Base-by-base conservation (phyloP, 345 rosid genomes). In the Ceriops zippeliana region DNA sequence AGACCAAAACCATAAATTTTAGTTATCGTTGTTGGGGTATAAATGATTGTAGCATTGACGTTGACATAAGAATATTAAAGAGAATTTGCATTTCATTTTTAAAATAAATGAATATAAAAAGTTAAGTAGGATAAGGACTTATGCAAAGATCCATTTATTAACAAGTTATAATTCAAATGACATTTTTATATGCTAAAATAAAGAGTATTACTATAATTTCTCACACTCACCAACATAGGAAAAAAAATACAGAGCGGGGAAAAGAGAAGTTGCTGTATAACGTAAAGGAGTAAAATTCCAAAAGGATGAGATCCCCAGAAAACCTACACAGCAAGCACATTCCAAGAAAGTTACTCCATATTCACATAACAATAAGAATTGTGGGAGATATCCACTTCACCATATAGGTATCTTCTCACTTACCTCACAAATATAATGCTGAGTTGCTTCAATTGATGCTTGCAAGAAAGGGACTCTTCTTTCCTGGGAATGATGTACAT, bases 191-290 rank as follows among this genome's bases (percentile, higher is more conserved):
- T 37, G 46, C 52, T 34, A 22, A 62, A 22, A 22, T 22, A 22
- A 22, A 22, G 24, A 22, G 24, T 22, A 22, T 22, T 22, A 22
- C 24, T 22, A 22, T 22, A 22, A 22, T 22, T 22, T 22, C 24
- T 22, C 24, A 22, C 24, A 22, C 24, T 22, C 24, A 22, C 24
- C 24, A 22, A 22, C 24, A 22, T 0, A 22, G 24, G 24, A 22
- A 22, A 22, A 47, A n/a, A 42, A 68, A 24, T 47, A 27, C 47
- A 22, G 17, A 22, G n/a, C 6, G 19, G 11, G 32, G 32, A 70
- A 71, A 70, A 64, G 69, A 35, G 20, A 16, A 37, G 17, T 37
- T 66, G 61, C 75, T 78, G 78, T 61, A 22, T 34, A 52, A 16
- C 3, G 42, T 19, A 62, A 34, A 65, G 20, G 22, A 32, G 26